These are phyloP conservation scores for Pichiaceae sp. DNA, from an alignment of 1,139 yeast genomes.

Conservation along the genomic window DNA sequence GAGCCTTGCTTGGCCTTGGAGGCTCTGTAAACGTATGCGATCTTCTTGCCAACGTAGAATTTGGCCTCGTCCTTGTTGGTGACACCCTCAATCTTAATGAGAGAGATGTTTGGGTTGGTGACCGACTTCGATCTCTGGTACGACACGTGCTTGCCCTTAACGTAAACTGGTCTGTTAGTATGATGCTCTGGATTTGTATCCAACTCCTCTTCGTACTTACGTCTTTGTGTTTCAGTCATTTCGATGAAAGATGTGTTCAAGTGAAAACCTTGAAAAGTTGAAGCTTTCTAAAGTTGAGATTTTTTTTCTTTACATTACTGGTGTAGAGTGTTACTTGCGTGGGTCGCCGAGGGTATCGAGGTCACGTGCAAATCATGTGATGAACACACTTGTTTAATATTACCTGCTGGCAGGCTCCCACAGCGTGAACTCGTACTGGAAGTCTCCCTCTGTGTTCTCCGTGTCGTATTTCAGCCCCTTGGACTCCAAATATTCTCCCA, in stretches of 20 bases:
- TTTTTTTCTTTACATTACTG: too few species aligned
- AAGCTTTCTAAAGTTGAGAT: too few species aligned
- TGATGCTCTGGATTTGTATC: background rate
- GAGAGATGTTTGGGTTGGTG: slow-evolving; percentile 96
- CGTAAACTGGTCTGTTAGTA: slow-evolving; percentile 65
- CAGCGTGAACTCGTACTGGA: slow-evolving; percentile 39
- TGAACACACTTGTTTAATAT: too few species aligned
- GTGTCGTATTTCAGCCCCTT: slow-evolving; percentile 18
- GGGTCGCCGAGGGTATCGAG: too few species aligned
- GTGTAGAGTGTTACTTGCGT: too few species aligned
- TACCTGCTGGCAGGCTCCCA: slow-evolving; percentile 34
- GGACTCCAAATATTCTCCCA: slow-evolving; percentile 10
- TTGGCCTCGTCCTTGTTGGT: slow-evolving; percentile 85
- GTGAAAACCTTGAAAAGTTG: too few species aligned
- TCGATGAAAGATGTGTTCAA: slow-evolving; percentile 23
- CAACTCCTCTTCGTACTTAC: slow-evolving; percentile 39
- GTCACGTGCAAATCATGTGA: too few species aligned
- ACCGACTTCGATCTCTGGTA: slow-evolving; percentile 99
- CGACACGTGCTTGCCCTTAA: slow-evolving; percentile 99
- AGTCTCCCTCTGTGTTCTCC: slow-evolving; percentile 38
- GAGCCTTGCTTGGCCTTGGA: slow-evolving; percentile 97
- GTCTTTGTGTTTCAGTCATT: slow-evolving; percentile 98
- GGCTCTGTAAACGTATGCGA: slow-evolving; percentile 99
- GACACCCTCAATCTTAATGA: slow-evolving; percentile 96
- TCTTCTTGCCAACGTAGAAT: slow-evolving; percentile 99